Evolutionary conservation across 176 grass and related monocot species (phyloP).

Genomic region (Aegilops tauschii): DNA sequence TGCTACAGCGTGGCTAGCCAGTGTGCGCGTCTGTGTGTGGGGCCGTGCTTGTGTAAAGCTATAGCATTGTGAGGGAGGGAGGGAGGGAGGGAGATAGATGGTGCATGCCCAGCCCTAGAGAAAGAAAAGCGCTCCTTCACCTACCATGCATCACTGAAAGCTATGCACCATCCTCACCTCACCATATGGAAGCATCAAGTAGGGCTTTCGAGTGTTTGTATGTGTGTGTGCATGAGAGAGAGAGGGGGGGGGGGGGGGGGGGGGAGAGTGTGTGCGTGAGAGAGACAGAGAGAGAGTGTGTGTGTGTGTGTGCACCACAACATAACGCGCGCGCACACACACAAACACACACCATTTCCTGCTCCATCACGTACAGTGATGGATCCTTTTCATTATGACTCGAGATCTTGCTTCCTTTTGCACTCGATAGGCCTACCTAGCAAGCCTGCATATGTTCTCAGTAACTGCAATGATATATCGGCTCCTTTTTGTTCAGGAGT

Average conservation of each 20-base stretch:
- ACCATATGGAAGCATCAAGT: slow-evolving; percentile 41
- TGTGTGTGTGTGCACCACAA: neutral
- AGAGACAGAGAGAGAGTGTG: neutral
- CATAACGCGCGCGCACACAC: neutral
- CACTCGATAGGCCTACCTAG: slow-evolving; percentile 65
- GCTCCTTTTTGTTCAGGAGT: slow-evolving; percentile 46
- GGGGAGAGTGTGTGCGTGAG: neutral
- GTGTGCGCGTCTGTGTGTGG: neutral
- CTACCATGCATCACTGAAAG: slow-evolving; percentile 89
- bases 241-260: neutral
- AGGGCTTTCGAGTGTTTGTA: slow-evolving; percentile 44
- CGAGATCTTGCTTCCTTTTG: slow-evolving; percentile 65
- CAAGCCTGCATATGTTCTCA: slow-evolving; percentile 68
- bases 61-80: slow-evolving; percentile 39
- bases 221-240: neutral
- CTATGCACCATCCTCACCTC: slow-evolving; percentile 53
- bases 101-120: slow-evolving; percentile 39
- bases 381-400: slow-evolving; percentile 81
- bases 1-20: neutral
- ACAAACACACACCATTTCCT: slow-evolving; percentile 27
- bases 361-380: slow-evolving; percentile 57
- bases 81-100: slow-evolving; percentile 19
- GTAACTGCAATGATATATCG: slow-evolving; percentile 50
- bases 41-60: slow-evolving; percentile 31
- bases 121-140: slow-evolving; percentile 48